Evolutionary conservation across 2,329 filamentous ascomycete species (phyloP).

Genomic region (Drechslerella stenobrocha): DNA sequence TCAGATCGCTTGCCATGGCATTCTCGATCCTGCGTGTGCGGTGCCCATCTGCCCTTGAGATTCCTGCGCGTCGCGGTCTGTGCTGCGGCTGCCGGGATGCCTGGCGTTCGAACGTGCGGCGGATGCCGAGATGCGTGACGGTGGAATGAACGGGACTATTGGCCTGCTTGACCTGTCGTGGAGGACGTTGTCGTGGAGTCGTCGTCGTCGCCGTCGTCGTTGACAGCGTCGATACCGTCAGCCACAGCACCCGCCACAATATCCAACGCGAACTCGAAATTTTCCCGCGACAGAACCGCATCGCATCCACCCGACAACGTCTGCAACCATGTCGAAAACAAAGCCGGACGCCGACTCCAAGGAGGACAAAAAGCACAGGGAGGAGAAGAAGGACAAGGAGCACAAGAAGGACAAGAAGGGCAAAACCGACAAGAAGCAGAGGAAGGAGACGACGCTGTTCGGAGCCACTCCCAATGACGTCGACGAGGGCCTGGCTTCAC

Average conservation of each 20-base stretch:
- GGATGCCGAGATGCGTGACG: too few relatives aligned
- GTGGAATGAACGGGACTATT: neutral
- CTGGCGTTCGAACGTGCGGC: too few relatives aligned
- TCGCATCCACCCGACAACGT: neutral
- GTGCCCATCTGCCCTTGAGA: neutral
- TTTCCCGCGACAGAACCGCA: neutral
- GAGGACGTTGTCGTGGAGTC: too few relatives aligned
- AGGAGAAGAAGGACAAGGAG: constrained; percentile 32
- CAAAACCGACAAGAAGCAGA: constrained; percentile 1
- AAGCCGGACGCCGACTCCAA: too few relatives aligned
- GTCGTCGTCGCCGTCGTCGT: too few relatives aligned
- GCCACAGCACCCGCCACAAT: neutral
- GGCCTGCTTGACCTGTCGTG: neutral
- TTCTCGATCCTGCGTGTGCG: neutral
- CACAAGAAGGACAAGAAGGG: constrained; percentile 5
- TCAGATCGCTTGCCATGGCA: neutral
- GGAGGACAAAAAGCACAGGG: constrained; percentile 19
- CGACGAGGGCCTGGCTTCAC: constrained; percentile 35
- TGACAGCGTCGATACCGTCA: too few relatives aligned
- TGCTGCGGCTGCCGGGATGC: too few relatives aligned
- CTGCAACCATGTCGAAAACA: constrained; percentile 24
- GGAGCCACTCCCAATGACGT: constrained; percentile 16
- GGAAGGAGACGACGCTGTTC: constrained; percentile 24
- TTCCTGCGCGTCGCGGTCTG: too few relatives aligned
- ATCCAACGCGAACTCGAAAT: too few relatives aligned